A percentile compares a stretch with the other conserved stretches of the same genome.
phyloP scores from a whole-genome alignment of 73 alveolate genomes.

The Uronychia setigera region DNA sequence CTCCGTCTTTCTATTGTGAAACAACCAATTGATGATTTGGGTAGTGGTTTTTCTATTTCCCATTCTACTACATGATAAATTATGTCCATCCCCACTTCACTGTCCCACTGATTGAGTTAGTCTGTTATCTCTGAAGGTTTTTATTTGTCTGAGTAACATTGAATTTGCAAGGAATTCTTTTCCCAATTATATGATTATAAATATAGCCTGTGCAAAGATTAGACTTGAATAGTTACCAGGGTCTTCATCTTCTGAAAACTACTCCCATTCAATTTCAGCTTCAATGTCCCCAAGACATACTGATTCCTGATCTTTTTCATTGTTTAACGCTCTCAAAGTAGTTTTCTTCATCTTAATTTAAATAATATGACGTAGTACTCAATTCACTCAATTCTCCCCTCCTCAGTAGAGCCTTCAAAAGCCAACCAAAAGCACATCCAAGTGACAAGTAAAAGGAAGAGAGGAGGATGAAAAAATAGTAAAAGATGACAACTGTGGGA shows the following conservation, averaged over 20 bases:
- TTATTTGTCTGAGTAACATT: neutral
- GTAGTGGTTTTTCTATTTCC: neutral
- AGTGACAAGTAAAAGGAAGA: neutral
- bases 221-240: neutral
- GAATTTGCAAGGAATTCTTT: neutral
- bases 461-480: neutral
- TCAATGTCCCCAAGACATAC: neutral
- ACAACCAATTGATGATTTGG: too few relatives aligned
- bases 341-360: neutral
- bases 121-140: neutral
- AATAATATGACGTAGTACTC: neutral
- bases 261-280: neutral
- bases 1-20: neutral
- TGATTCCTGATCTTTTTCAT: neutral
- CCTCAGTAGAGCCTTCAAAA: neutral
- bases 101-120: neutral
- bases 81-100: neutral
- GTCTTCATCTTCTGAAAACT: neutral
- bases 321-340: neutral
- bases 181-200: neutral
- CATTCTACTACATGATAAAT: neutral
- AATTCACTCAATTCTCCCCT: neutral
- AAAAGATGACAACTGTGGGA: conserved; percentile 50
- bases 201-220: neutral
- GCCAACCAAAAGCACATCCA: neutral